Evolutionary conservation across 805 yeast genomes (phyloP).

Genomic region (Lipomyces starkeyi): DNA sequence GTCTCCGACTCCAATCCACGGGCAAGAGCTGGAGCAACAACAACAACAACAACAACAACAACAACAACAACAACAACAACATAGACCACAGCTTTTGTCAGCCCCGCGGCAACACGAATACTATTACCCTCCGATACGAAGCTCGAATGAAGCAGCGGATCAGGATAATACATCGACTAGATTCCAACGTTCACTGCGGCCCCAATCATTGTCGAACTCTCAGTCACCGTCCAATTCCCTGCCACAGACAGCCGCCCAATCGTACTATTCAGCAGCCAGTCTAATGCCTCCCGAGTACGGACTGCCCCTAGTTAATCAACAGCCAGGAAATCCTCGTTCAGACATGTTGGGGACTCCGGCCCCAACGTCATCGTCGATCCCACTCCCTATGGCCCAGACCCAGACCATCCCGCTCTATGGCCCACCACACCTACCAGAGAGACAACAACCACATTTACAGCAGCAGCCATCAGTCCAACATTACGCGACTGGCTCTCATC

Average conservation of each 20-base stretch:
- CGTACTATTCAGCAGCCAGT: conserved; percentile 1
- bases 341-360: not conserved
- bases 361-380: not conserved
- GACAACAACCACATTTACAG: not conserved
- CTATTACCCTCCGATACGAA: not conserved
- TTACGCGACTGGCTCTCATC: not conserved
- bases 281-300: not conserved
- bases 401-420: not conserved
- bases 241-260: not conserved
- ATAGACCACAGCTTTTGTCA: not conserved
- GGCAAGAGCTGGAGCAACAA: conserved; percentile 9
- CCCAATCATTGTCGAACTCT: not conserved
- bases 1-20: conserved; percentile 10
- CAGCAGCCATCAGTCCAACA: not conserved
- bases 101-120: not conserved
- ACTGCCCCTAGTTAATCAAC: not conserved
- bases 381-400: not conserved
- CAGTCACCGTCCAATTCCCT: not conserved
- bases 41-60: not conserved
- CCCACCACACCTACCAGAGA: not conserved
- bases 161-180: not conserved
- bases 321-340: not conserved
- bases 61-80: not conserved
- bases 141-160: not conserved
- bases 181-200: not conserved